Evolutionary conservation across 495 filamentous ascomycete species (phyloP), one percentile per base, ranked within the genome.

Genomic region (Schizothecium vesticola): DNA sequence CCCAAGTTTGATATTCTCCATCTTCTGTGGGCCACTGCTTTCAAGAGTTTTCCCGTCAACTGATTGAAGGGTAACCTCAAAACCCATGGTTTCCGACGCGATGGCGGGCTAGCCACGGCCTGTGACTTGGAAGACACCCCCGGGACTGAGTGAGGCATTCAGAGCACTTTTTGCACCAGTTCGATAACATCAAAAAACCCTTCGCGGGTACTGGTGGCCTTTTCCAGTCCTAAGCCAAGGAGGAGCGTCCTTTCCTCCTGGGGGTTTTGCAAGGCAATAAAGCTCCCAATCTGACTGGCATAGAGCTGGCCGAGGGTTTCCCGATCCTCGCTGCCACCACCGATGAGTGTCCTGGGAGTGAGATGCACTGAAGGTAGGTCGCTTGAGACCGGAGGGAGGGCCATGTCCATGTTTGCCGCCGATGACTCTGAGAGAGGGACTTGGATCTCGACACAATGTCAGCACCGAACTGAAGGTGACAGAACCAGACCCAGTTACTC

Each of bases 291-390:
- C 73, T 97, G 93, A 62, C 91, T 90, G 51, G 92, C 92, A 75
- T 92, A 88, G 5, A 97, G 85, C 80, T 97, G 95, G 26, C 91
- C 94, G 21, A 94, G 73, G 0, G 90, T 91, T 70, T 97, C 92
- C 51, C 94, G 85, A 61, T 91, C 90, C 67, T 90, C 83, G 21
- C 87, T 88, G 29, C 91, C 90, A 13, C 89, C 93, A n/a, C 95
- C 95, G 4, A 99, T 83, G 3, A 99, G 77, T 0, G 95, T 96
- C 58, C 89, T 96, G 2, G 95, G 90, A 6, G 93, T 97, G 36
- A 99, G 81, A 72, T 92, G 89, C 36, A 86, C 81, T 59, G 94
- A 83, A 13, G 95, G 94, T 28, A 97, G 86, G 12, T 92, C 85
- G 55, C 81, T 80, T n/a, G 77, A 82, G 55, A 85, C 79, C 36